These are phyloP conservation scores for Epichloe coenophiala DNA, from an alignment of 2,329 filamentous ascomycete species.

Conservation along the genomic window DNA sequence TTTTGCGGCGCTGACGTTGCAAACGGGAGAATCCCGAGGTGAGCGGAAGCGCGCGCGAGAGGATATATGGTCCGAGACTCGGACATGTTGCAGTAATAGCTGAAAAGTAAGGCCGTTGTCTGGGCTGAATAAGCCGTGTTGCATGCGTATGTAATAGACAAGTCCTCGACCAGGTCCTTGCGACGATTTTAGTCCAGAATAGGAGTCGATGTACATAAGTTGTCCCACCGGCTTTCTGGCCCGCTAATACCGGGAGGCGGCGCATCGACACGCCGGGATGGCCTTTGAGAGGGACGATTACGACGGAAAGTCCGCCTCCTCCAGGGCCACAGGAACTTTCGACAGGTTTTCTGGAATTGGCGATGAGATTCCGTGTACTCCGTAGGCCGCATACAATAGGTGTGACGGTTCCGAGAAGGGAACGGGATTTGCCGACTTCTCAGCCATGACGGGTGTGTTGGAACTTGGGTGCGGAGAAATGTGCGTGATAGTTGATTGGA, in stretches of 20 bases:
- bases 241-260: conserved; percentile 46
- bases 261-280: conserved; percentile 32
- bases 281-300: conserved; percentile 45
- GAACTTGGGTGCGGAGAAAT: too few species aligned
- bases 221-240: conserved; percentile 49
- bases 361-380: conserved; percentile 53
- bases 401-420: conserved; percentile 66
- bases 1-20: too few species aligned
- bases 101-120: too few species aligned
- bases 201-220: conserved; percentile 31
- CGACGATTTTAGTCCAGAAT: too few species aligned
- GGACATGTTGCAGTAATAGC: too few species aligned
- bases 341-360: conserved; percentile 40
- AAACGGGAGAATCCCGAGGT: too few species aligned
- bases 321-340: conserved; percentile 44
- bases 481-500: too few species aligned
- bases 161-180: too few species aligned
- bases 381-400: conserved; percentile 42
- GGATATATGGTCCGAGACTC: too few species aligned
- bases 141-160: too few species aligned
- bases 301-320: conserved; percentile 35
- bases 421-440: conserved; percentile 1
- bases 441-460: background rate
- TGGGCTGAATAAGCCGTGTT: too few species aligned
- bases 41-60: too few species aligned